Evolutionary conservation across 176 grass and related monocot genomes (phyloP).

Genomic region (Carex kokanica): DNA sequence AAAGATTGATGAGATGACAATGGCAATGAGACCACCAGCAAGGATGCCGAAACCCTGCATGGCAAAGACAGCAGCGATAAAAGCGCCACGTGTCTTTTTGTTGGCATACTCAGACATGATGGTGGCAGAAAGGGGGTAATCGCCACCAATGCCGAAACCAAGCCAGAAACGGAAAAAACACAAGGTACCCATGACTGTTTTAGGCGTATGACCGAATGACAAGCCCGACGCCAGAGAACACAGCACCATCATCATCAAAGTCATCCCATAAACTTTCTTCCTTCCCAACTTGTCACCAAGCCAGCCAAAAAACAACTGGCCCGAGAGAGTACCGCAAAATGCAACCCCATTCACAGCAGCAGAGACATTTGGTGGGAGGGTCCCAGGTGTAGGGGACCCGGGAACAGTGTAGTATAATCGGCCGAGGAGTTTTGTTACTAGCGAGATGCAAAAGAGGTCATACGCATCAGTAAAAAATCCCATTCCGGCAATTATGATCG

Average conservation of each 20-base stretch:
- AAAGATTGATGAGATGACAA: constrained; percentile 50
- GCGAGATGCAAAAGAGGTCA: constrained; percentile 48
- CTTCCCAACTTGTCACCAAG: constrained; percentile 82
- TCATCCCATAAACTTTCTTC: constrained; percentile 86
- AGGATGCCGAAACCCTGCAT: constrained; percentile 73
- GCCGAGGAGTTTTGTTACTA: constrained; percentile 74
- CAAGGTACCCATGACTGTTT: constrained; percentile 53
- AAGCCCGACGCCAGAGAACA: constrained; percentile 66
- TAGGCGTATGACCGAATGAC: constrained; percentile 49
- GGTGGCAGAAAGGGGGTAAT: constrained; percentile 74
- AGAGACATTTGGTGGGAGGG: constrained; percentile 46
- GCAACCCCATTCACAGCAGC: constrained; percentile 68
- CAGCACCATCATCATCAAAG: constrained; percentile 72
- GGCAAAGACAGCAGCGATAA: constrained; percentile 51
- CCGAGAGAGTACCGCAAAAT: constrained; percentile 55
- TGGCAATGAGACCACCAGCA: constrained; percentile 51
- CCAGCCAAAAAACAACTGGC: constrained; percentile 90
- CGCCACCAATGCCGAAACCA: constrained; percentile 89
- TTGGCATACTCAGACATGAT: constrained; percentile 99
- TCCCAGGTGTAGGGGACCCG: constrained; percentile 40
- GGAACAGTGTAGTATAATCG: constrained; percentile 62
- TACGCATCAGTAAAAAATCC: constrained; percentile 45
- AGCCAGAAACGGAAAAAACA: constrained; percentile 98
- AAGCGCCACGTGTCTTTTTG: constrained; percentile 57
- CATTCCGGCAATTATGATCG: constrained; percentile 55